Evolutionary conservation across 495 filamentous ascomycete genomes (phyloP), one percentile per base, ranked within the genome.

Genomic region (Rhizodiscina lignyota): DNA sequence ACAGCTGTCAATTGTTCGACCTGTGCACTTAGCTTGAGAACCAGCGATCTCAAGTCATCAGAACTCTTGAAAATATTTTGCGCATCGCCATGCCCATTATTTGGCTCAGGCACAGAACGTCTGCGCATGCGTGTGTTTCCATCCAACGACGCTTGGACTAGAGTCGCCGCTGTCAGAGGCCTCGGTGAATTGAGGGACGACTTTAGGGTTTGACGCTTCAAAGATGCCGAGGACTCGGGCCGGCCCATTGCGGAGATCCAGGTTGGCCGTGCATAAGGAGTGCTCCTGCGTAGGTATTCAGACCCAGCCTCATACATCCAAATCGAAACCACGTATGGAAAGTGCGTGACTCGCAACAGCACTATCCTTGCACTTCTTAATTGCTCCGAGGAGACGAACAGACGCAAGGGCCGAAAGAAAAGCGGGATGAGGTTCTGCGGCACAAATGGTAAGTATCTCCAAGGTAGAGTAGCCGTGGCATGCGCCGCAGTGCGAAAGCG

Each of bases 401-500:
- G 59, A 41, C 86, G 70, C 39, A 93, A 60, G 1, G 87, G 87
- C 24, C 87, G 78, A 45, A 94, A 76, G 41, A 85, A 68, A 29
- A 93, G 67, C 1, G 86, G 78, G 28, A 94, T 67, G 13, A 96
- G 65, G 54, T 94, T 94, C 77, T 80, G 49, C 5, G 11, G 16
- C n/a, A n/a, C n/a, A n/a, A n/a, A n/a, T n/a, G n/a, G n/a, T n/a
- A n/a, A n/a, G n/a, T n/a, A n/a, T n/a, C n/a, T n/a, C n/a, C n/a
- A n/a, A n/a, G n/a, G n/a, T n/a, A n/a, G n/a, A n/a, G 30, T 41
- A 24, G 24, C 19, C 5, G 34, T 4, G n/a, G n/a, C n/a, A n/a
- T n/a, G n/a, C n/a, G n/a, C n/a, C n/a, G n/a, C n/a, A n/a, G n/a
- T n/a, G n/a, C n/a, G n/a, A n/a, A n/a, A n/a, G n/a, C n/a, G n/a